These are phyloP conservation scores for Aspergillus bridgeri DNA, from an alignment of 495 filamentous ascomycete genomes.

Conservation along the genomic window DNA sequence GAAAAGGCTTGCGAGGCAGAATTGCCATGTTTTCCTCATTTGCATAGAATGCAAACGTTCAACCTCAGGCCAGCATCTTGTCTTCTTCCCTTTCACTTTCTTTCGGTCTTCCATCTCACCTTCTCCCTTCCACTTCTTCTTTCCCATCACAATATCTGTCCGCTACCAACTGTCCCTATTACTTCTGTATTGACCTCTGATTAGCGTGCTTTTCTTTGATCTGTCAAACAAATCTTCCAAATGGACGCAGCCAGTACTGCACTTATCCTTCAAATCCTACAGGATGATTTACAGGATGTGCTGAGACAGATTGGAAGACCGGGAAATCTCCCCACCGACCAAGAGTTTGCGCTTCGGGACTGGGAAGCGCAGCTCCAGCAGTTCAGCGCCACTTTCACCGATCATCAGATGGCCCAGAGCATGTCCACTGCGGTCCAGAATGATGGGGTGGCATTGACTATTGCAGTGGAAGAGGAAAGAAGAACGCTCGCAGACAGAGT, in stretches of 20 bases:
- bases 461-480: conserved; percentile 6
- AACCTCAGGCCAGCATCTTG: not conserved
- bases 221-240: not conserved
- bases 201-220: not conserved
- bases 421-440: conserved; percentile 4
- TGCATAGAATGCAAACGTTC: not conserved
- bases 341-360: conserved; percentile 6
- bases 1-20: no score
- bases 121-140: not conserved
- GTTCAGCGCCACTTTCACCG: not conserved
- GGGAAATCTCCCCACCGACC: not conserved
- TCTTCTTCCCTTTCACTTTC: not conserved
- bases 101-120: not conserved
- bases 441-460: conserved; percentile 6
- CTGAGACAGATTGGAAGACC: conserved; percentile 3
- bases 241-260: not conserved
- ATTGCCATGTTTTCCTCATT: not conserved
- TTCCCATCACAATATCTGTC: not conserved
- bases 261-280: not conserved
- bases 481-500: conserved; percentile 6
- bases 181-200: not conserved
- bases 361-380: conserved; percentile 10
- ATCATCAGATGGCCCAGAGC: conserved; percentile 10
- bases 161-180: not conserved
- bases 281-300: not conserved